phyloP scores from a whole-genome alignment of 2,329 filamentous ascomycete species.

The Exserohilum rostratum region DNA sequence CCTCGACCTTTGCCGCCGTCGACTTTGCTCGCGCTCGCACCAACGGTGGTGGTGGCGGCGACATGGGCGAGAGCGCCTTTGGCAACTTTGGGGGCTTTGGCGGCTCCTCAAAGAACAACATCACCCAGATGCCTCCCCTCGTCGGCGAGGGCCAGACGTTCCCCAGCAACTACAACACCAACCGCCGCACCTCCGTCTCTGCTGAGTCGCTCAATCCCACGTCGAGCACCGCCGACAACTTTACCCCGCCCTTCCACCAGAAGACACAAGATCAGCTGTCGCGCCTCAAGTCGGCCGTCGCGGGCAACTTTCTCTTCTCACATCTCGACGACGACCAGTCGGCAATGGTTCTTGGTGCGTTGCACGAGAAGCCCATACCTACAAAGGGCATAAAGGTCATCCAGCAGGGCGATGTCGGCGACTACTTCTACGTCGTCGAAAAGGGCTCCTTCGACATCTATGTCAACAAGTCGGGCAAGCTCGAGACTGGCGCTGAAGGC shows the following conservation, averaged over 20 bases:
- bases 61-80: conserved; percentile 48
- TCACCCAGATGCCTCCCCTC: conserved; percentile 51
- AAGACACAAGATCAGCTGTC: conserved; percentile 82
- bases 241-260: conserved; percentile 82
- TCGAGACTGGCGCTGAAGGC: conserved; percentile 81
- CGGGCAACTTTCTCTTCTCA: conserved; percentile 90
- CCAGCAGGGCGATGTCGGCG: conserved; percentile 90
- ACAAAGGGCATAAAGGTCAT: conserved; percentile 92
- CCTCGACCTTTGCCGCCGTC: conserved; percentile 53
- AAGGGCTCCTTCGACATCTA: conserved; percentile 89
- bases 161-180: conserved; percentile 92
- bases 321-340: conserved; percentile 95
- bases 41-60: conserved; percentile 39
- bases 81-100: conserved; percentile 47
- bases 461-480: conserved; percentile 77
- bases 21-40: conserved; percentile 48
- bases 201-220: conserved; percentile 94
- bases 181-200: conserved; percentile 91
- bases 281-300: conserved; percentile 80
- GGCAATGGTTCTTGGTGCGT: conserved; percentile 81
- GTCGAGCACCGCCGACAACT: conserved; percentile 82
- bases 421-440: conserved; percentile 98
- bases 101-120: conserved; percentile 44
- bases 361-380: conserved; percentile 94
- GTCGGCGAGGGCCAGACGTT: conserved; percentile 69